phyloP scores from a whole-genome alignment of 768 basidiomycete species.

The Psilocybe azurescens region DNA sequence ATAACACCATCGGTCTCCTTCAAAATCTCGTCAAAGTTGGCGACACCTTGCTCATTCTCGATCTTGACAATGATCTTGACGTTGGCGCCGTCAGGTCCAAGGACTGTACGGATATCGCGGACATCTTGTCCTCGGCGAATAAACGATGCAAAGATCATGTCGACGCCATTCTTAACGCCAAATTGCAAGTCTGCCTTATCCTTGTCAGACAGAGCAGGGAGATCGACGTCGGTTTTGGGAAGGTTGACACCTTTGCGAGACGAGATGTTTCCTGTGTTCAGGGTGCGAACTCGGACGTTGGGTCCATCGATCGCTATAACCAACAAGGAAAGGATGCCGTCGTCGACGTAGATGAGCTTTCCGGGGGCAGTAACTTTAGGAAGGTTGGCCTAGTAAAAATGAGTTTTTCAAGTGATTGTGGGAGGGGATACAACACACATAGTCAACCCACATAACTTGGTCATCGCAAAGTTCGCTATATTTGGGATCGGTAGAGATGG shows the following conservation, averaged over 20 bases:
- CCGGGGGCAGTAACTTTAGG: constrained; percentile 97
- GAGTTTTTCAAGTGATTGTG: constrained; percentile 8
- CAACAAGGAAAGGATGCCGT: constrained; percentile 95
- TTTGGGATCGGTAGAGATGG: constrained; percentile 82
- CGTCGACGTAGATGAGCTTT: constrained; percentile 97
- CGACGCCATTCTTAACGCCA: constrained; percentile 96
- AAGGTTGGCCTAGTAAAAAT: constrained; percentile 70
- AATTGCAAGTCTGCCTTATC: constrained; percentile 95
- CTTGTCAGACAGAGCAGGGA: constrained; percentile 96
- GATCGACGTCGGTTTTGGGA: constrained; percentile 96
- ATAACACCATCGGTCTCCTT: constrained; percentile 97
- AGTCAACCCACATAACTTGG: constrained; percentile 91
- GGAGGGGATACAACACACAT: constrained; percentile 57
- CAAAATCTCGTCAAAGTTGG: constrained; percentile 98
- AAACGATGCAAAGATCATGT: constrained; percentile 99
- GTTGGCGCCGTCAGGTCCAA: constrained; percentile 92
- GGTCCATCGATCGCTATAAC: constrained; percentile 87
- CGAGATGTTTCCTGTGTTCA: constrained; percentile 92
- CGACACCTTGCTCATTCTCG: constrained; percentile 98
- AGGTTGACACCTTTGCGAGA: constrained; percentile 99
- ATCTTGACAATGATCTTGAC: constrained; percentile 99
- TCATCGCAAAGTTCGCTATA: constrained; percentile 82
- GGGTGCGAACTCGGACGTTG: constrained; percentile 80
- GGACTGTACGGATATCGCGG: constrained; percentile 87
- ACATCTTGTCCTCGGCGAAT: constrained; percentile 97